Evolutionary conservation across 306 rosid genomes (phyloP).

Genomic region (Casuarina equisetifolia): DNA sequence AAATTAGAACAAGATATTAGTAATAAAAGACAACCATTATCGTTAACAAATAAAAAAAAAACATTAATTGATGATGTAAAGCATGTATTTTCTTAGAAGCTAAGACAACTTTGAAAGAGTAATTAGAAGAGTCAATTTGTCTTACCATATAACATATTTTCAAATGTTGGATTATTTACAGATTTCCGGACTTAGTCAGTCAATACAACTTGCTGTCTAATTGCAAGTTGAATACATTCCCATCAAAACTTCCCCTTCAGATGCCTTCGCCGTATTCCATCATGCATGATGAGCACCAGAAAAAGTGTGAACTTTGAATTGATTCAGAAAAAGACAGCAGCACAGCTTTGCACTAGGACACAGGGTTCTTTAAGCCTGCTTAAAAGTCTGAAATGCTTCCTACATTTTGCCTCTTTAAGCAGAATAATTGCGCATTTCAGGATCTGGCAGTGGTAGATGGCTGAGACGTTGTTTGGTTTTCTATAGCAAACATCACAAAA

Average conservation of each 20-base stretch:
- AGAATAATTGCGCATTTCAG: conserved; percentile 35
- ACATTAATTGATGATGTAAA: too few species aligned
- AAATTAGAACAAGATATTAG: too few species aligned
- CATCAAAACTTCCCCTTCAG: background rate
- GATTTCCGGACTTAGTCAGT: too few species aligned
- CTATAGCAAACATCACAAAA: conserved; percentile 36
- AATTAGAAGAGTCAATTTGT: too few species aligned
- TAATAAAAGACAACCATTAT: too few species aligned
- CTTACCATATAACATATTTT: too few species aligned
- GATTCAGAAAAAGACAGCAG: background rate
- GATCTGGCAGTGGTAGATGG: conserved; percentile 30
- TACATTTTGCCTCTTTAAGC: conserved; percentile 38
- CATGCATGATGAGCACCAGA: background rate
- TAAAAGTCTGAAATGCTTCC: conserved; percentile 28
- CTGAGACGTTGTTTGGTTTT: conserved; percentile 47
- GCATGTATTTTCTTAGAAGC: too few species aligned
- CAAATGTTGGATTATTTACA: too few species aligned
- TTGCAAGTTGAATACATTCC: background rate
- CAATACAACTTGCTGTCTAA: too few species aligned
- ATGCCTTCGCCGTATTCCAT: background rate
- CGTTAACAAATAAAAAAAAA: too few species aligned
- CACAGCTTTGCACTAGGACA: background rate
- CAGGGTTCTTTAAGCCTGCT: background rate
- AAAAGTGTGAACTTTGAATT: background rate
- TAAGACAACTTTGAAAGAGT: too few species aligned